Conservation (phyloP, 371 early-diverging fungal genomes). For the Dinochytrium kinnereticum region DNA sequence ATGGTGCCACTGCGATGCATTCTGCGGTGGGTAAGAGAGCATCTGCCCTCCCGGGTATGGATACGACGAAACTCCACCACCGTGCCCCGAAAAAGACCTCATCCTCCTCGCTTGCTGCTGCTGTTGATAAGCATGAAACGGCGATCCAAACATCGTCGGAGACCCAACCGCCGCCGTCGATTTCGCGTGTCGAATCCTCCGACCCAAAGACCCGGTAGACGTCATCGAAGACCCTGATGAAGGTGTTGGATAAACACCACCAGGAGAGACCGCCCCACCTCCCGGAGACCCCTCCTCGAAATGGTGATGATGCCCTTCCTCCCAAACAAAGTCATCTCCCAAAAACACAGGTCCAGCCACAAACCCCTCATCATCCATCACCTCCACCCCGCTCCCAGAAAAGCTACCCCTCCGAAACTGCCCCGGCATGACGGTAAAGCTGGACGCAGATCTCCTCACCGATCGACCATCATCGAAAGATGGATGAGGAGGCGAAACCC, state of each 20-base stretch:
- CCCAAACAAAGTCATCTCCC: conserved; percentile 1
- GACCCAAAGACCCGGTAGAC: background rate
- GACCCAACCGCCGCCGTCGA: background rate
- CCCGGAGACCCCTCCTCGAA: no score
- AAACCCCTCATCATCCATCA: background rate
- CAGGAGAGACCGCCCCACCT: no score
- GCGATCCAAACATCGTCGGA: no score
- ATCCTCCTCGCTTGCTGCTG: background rate
- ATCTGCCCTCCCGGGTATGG: no score
- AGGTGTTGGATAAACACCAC: no score
- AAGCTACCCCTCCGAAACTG: background rate
- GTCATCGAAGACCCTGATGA: no score
- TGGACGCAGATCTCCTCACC: background rate
- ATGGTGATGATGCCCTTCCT: background rate
- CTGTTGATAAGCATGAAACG: no score
- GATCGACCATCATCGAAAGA: background rate
- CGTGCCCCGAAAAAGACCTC: conserved; percentile 14
- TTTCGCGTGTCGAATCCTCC: background rate
- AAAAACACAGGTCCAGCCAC: background rate
- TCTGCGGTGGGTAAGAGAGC: no score
- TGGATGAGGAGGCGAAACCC: background rate
- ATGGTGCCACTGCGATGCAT: no score
- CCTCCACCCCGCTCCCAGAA: background rate
- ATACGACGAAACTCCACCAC: no score
- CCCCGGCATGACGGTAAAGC: background rate